Percentiles rank a stretch among this genome's conserved stretches.
These are phyloP conservation scores for Aspergillus nanangensis DNA, from an alignment of 495 filamentous ascomycete species.

Conservation along the genomic window DNA sequence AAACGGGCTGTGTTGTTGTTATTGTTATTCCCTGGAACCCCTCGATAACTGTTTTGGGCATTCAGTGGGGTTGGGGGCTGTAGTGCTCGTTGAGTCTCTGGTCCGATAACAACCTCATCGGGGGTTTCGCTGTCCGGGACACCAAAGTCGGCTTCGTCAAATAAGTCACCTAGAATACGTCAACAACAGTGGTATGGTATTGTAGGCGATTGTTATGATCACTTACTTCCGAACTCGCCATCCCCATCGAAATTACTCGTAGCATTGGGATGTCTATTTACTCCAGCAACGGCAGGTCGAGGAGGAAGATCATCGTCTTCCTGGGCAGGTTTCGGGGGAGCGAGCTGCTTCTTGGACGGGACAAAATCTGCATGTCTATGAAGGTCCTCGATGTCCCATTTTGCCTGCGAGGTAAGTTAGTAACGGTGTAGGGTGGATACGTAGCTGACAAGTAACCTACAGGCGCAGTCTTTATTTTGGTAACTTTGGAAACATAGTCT, in stretches of 20 bases:
- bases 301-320: constrained; percentile 40
- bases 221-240: constrained; percentile 66
- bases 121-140: constrained; percentile 54
- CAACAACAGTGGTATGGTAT: constrained; percentile 9
- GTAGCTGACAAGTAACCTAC: constrained; percentile 25
- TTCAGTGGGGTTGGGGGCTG: constrained; percentile 28
- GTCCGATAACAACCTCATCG: constrained; percentile 52
- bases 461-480: constrained; percentile 68
- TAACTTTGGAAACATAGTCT: constrained; percentile 78
- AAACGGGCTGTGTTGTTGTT: constrained; percentile 8
- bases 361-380: constrained; percentile 74
- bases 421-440: not conserved
- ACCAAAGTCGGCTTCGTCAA: constrained; percentile 72
- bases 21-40: constrained; percentile 10
- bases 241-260: constrained; percentile 30
- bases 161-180: constrained; percentile 47
- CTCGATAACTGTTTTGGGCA: constrained; percentile 19
- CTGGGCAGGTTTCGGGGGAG: constrained; percentile 27
- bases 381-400: constrained; percentile 70
- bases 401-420: constrained; percentile 38
- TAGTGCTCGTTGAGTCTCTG: constrained; percentile 21
- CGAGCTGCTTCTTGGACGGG: constrained; percentile 55
- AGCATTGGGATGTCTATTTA: constrained; percentile 11
- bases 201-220: not conserved
- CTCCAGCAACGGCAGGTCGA: constrained; percentile 20